phyloP scores from a whole-genome alignment of 371 early-diverging fungal species.

The Lichtheimia ornata region DNA sequence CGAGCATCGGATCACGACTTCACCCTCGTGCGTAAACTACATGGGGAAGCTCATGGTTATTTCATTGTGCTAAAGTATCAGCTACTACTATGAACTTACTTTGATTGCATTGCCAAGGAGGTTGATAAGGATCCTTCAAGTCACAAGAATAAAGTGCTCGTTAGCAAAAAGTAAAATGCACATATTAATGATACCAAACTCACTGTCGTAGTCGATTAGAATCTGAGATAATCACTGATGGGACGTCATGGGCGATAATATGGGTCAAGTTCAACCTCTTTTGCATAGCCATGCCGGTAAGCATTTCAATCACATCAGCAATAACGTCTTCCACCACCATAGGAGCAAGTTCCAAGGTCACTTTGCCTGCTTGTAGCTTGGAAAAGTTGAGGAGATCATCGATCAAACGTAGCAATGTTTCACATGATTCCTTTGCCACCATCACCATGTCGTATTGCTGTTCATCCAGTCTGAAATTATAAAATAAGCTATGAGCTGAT shows the following conservation, averaged over 20 bases:
- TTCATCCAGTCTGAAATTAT: constrained; percentile 27
- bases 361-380: constrained; percentile 67
- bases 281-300: constrained; percentile 55
- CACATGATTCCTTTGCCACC: constrained; percentile 60
- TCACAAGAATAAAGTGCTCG: background rate
- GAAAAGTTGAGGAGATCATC: constrained; percentile 66
- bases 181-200: constrained; percentile 2
- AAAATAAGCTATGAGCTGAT: too few species aligned
- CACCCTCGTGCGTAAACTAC: constrained; percentile 58
- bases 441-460: constrained; percentile 63
- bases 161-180: background rate
- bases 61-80: background rate
- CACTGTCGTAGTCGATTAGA: constrained; percentile 43
- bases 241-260: constrained; percentile 35
- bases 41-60: constrained; percentile 1
- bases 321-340: constrained; percentile 54
- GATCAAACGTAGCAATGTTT: constrained; percentile 59
- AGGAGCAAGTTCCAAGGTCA: constrained; percentile 49
- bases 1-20: constrained; percentile 47
- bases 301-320: constrained; percentile 56
- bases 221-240: constrained; percentile 49
- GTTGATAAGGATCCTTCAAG: constrained; percentile 34
- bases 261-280: constrained; percentile 52
- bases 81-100: constrained; percentile 1
- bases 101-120: constrained; percentile 46